Base-by-base conservation (phyloP, 306 rosid species). In the Rosa multiflora region DNA sequence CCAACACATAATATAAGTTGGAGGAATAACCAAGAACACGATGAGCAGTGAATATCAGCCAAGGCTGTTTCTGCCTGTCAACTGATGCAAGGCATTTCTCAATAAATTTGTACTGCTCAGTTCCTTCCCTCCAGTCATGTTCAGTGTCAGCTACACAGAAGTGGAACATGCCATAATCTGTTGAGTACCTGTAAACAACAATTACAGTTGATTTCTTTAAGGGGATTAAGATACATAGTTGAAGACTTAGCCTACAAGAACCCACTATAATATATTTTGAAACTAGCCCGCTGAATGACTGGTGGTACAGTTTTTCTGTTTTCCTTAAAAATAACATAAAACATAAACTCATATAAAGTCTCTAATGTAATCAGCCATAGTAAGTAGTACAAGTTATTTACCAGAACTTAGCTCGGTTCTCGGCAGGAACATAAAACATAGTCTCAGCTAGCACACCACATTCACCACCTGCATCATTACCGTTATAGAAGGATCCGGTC, bases 1-100 rank as follows among this genome's bases (percentile, higher is more conserved):
- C 87, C 51, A 10, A 0, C 53, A 53, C 90, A 81, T 89, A 83
- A 76, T 69, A 85, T n/a, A 29, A 75, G 11, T 61, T 39, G 20
- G 98, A 92, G 5, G 98, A 90, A 84, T 94, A 94, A 37, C 98
- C 98, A 67, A 93, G 93, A 71, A 93, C 98, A 35, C 98, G 90
- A 82, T 94, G 98, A n/a, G 98, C 98, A 4, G 84, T 79, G 46
- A 92, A 94, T 75, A 90, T 92, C 86, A 92, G 82, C 94, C 97
- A 92, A 0, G 98, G 98, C 68, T 94, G 97, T 64, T 88, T 91
- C 74, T 88, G 89, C 85, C 98, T 90, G 75, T 94, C 98, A 1
- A 75, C 97, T 23, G 98, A 87, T 61, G 98, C 94, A 68, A 91
- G 88, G 82, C 98, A 94, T 52, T 88, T 87, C 84, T 94, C 96